Evolutionary conservation across 495 filamentous ascomycete genomes (phyloP).

Genomic region (Penicillium soppii): DNA sequence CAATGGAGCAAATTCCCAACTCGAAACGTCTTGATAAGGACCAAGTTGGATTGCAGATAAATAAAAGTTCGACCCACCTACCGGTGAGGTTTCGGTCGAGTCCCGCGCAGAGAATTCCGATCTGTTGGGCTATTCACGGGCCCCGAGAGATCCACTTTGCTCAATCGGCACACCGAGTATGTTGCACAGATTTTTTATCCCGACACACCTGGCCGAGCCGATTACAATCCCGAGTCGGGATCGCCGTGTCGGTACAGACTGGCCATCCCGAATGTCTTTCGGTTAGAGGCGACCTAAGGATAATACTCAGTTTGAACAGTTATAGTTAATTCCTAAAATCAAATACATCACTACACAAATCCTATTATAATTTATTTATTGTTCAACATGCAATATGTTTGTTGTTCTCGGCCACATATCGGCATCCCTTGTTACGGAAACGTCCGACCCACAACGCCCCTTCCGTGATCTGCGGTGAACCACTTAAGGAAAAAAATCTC

Average conservation of each 20-base stretch:
- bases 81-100: slow-evolving; percentile 24
- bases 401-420: slow-evolving; percentile 1
- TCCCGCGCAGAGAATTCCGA: slow-evolving; percentile 23
- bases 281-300: neutral
- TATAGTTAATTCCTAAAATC: neutral
- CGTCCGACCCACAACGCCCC: slow-evolving; percentile 19
- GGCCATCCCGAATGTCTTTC: neutral
- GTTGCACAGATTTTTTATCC: slow-evolving; percentile 7
- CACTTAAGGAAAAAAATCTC: slow-evolving; percentile 11
- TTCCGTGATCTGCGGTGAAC: slow-evolving; percentile 25
- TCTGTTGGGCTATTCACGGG: slow-evolving; percentile 14
- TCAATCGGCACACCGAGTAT: slow-evolving; percentile 32
- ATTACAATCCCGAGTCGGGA: slow-evolving; percentile 19
- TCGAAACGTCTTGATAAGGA: slow-evolving; percentile 15
- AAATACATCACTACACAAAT: neutral
- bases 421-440: slow-evolving; percentile 14
- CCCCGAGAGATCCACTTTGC: slow-evolving; percentile 17
- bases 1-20: neutral
- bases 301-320: neutral
- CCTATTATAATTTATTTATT: no score
- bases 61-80: slow-evolving; percentile 15
- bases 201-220: slow-evolving; percentile 16
- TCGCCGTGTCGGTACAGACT: slow-evolving; percentile 2
- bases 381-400: neutral
- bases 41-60: neutral